Conservation (phyloP, 169 alveolate genomes). For the Prorocentrum cordatum region DNA sequence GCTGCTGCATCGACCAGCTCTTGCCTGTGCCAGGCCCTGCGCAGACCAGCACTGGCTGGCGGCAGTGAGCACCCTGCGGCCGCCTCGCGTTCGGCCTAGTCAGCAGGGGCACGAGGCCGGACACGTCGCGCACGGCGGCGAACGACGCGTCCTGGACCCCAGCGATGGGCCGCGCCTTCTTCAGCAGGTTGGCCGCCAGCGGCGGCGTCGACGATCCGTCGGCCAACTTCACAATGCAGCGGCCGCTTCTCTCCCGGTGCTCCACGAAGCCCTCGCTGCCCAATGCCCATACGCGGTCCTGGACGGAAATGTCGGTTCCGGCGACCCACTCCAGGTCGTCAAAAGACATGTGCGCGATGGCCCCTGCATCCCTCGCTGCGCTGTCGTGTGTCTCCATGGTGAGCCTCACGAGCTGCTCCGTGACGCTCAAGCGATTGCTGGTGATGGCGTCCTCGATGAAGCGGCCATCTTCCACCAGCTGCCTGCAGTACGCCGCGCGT, state of each 20-base stretch:
- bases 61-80: slow-evolving; percentile 13
- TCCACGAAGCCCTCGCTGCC: slow-evolving; percentile 66
- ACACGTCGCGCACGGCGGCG: slow-evolving; percentile 14
- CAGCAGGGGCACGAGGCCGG: slow-evolving; percentile 11
- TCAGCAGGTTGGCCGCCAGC: slow-evolving; percentile 9
- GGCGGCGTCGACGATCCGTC: slow-evolving; percentile 42
- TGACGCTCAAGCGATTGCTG: neutral
- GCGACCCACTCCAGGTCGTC: slow-evolving; percentile 66
- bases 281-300: slow-evolving; percentile 55
- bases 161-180: slow-evolving; percentile 37
- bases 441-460: slow-evolving; percentile 56
- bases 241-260: slow-evolving; percentile 37
- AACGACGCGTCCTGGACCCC: slow-evolving; percentile 13
- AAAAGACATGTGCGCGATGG: slow-evolving; percentile 21
- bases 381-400: neutral
- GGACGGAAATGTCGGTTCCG: slow-evolving; percentile 9
- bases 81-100: slow-evolving; percentile 11
- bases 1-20: slow-evolving; percentile 58
- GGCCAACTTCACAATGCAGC: neutral
- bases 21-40: slow-evolving; percentile 59
- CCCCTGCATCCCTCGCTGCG: neutral
- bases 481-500: slow-evolving; percentile 2
- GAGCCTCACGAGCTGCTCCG: slow-evolving; percentile 41
- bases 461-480: slow-evolving; percentile 21
- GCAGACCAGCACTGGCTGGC: slow-evolving; percentile 26